These are phyloP conservation scores for Syncephalastrum sp. DNA, from an alignment of 371 early-diverging fungal species.

Conservation along the genomic window DNA sequence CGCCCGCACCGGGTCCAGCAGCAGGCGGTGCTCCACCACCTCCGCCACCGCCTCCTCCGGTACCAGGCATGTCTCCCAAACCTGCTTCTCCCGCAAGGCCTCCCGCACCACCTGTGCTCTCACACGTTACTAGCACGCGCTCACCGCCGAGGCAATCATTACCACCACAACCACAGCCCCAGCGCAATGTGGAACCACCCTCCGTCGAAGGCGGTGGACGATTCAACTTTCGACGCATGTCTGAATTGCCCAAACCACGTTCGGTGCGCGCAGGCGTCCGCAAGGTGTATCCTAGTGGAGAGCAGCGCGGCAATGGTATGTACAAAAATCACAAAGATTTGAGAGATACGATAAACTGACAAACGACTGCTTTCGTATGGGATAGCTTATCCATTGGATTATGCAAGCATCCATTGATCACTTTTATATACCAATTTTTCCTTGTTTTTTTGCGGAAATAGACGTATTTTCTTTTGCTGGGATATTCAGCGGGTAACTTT, in stretches of 20 bases:
- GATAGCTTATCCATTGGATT: slow-evolving; percentile 28
- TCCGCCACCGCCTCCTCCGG: slow-evolving; percentile 18
- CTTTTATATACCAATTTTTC: not conserved
- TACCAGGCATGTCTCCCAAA: slow-evolving; percentile 1
- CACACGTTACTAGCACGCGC: slow-evolving; percentile 8
- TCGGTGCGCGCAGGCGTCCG: slow-evolving; percentile 6
- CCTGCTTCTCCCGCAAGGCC: not conserved
- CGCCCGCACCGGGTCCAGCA: slow-evolving; percentile 8
- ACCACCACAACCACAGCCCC: slow-evolving; percentile 2
- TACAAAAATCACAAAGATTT: not conserved
- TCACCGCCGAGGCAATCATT: not conserved
- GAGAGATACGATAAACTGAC: not conserved
- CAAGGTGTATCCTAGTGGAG: slow-evolving; percentile 43
- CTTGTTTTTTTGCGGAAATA: not conserved
- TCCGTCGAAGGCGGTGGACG: slow-evolving; percentile 37
- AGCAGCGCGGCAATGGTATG: slow-evolving; percentile 38
- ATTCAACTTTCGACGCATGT: slow-evolving; percentile 31
- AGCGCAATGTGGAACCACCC: slow-evolving; percentile 13
- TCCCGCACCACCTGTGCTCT: slow-evolving; percentile 12
- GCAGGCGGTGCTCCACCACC: slow-evolving; percentile 5
- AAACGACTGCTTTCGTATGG: not conserved
- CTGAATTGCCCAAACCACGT: slow-evolving; percentile 36
- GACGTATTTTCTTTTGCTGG: not conserved
- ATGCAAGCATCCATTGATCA: slow-evolving; percentile 14
- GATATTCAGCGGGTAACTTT: not conserved